Evolutionary conservation across 2,329 filamentous ascomycete species (phyloP).

Genomic region (Botrytis squamosa): DNA sequence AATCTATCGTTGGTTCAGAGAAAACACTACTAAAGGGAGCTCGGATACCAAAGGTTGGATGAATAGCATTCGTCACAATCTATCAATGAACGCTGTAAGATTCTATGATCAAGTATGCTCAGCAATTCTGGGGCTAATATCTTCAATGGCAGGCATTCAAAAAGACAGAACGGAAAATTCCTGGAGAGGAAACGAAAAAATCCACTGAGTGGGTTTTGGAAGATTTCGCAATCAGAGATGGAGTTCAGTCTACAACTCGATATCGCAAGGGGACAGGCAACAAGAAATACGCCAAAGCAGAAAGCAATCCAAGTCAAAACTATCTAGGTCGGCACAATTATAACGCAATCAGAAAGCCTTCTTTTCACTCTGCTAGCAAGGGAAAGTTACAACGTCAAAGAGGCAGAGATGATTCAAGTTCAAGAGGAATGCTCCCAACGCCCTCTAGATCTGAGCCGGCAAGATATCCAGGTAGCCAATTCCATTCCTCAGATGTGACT

Average conservation of each 20-base stretch:
- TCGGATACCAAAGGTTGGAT: slow-evolving; percentile 74
- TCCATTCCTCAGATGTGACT: slow-evolving; percentile 18
- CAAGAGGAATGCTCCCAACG: slow-evolving; percentile 14
- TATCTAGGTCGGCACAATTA: not conserved
- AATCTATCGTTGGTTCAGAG: slow-evolving; percentile 86
- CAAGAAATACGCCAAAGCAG: slow-evolving; percentile 40
- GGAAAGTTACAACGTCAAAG: slow-evolving; percentile 29
- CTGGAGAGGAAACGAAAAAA: slow-evolving; percentile 59
- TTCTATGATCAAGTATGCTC: slow-evolving; percentile 33
- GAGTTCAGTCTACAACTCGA: slow-evolving; percentile 82
- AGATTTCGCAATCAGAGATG: slow-evolving; percentile 63
- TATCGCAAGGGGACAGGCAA: slow-evolving; percentile 58
- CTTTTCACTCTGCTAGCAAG: slow-evolving; percentile 22
- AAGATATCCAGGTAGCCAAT: not conserved
- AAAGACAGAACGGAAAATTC: slow-evolving; percentile 46
- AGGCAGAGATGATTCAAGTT: slow-evolving; percentile 23
- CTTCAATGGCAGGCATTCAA: slow-evolving; percentile 50
- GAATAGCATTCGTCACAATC: slow-evolving; percentile 92
- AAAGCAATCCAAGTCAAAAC: not conserved
- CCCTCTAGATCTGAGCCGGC: slow-evolving; percentile 1
- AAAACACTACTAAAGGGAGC: slow-evolving; percentile 74
- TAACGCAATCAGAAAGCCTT: slow-evolving; percentile 12
- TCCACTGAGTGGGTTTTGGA: slow-evolving; percentile 76
- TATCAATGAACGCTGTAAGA: slow-evolving; percentile 91
- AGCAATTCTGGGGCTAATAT: slow-evolving; percentile 30